Base-by-base conservation (phyloP, 441 rosid species). In the Populus hybrid region DNA sequence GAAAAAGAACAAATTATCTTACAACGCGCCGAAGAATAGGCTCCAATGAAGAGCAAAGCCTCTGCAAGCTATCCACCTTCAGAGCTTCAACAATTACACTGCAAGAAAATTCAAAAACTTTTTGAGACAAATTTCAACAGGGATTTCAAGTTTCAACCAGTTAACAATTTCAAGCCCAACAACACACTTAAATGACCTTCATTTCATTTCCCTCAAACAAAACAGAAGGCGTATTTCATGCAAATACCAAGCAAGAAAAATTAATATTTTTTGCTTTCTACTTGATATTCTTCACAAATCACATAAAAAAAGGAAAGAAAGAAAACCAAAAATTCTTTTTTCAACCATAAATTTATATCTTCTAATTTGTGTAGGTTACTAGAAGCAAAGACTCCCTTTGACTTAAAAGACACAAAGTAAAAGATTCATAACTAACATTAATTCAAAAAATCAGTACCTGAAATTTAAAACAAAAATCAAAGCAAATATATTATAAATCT, bases 71-170 rank as follows among this genome's bases (percentile, higher is more conserved):
- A 83, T 92, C 98, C 81, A 91, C 90, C 91, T 91, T 94, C 45
- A 94, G 83, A 68, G 98, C 98, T 84, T 94, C 98, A 67, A 94
- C 94, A 77, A 94, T 94, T 33, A 94, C 97, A 72, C 98, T 94
- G 88, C 89, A 88, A 73, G 1, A 68, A 76, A 71, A 74, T 20
- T 28, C 31, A 74, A 65, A 29, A 66, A 29, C 12, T n/a, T 16
- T 18, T 61, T 18, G 33, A 67, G 59, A 53, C 61, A 53, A 53
- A 53, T 18, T 53, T 53, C 61, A 53, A 18, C 21, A 0, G 61
- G 61, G 61, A 16, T 3, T 2, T 11, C 29, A 1, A 10, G 18
- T 65, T 23, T 29, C 69, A 65, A 65, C 29, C 18, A 24, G 18
- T 4, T 2, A 66, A 66, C 69, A 66, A 12, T 6, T 53, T 53